Base-by-base conservation (phyloP, 2,329 filamentous ascomycete genomes). In the Colletotrichum lindemuthianum region DNA sequence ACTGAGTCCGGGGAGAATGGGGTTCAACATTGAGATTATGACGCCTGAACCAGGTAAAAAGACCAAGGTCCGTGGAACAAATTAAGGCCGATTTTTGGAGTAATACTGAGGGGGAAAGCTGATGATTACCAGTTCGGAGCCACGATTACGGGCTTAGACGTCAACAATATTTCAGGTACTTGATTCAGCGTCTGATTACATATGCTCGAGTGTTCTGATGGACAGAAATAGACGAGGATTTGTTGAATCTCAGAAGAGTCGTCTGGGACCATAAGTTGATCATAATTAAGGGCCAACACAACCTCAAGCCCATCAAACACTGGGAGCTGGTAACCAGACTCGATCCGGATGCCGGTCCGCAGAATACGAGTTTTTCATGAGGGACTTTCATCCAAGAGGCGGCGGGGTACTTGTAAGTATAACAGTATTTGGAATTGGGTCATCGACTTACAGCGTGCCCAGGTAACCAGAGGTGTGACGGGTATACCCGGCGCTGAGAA, bases 221-320 rank as follows among this genome's bases (percentile, higher is more conserved):
- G n/a, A 13, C 24, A 65, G 24, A 24, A 24, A 24, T 67, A 73
- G 77, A 80, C 63, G 70, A 72, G 44, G 75, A 79, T 49, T 73
- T 82, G 24, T 60, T 72, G 34, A 71, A 70, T 9, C 70, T 81
- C 11, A 72, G 72, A 50, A 74, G 79, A 6, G 73, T 76, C 11
- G 80, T 80, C 63, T 79, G 79, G 78, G 77, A 69, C 8, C 76
- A 81, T 68, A 81, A 82, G 69, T 71, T 81, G 4, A 70, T 82
- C 9, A 72, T 81, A 32, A 75, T 82, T 41, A 81, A 78, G 68
- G 75, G 75, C n/a, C 80, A 82, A 63, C 71, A 77, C 33, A 63
- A 78, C 37, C 72, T 82, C 0, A 63, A 70, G 10, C 79, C 80
- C 1, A 71, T 72, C 43, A 80, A 81, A 67, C 79, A 82, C 49